Evolutionary conservation across 169 alveolate species (phyloP), one percentile per base, ranked within the genome.

Genomic region (Plasmodium yoelii): DNA sequence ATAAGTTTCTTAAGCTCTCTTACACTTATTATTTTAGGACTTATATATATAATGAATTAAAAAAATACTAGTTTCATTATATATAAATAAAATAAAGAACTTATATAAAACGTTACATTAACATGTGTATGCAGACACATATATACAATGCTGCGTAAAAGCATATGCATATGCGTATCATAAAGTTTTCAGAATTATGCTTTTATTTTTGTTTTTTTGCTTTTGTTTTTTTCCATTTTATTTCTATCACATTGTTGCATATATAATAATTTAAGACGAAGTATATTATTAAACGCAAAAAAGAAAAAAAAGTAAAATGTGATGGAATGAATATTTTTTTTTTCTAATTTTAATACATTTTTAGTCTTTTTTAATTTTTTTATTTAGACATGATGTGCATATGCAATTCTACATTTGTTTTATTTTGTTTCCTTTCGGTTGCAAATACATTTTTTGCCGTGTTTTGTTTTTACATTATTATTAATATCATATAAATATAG

Each of bases 221-320:
- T 12, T 51, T 12, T 61, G 19, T 24, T 61, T 61, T 22, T 61
- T 61, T 13, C 70, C 10, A n/a, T 26, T 61, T 61, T 61, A 47
- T 69, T 12, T 39, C 18, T 77, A 22, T 22, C 44, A 13, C 26
- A 34, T 46, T 13, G 12, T 77, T 19, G 24, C 61, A 65, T 68
- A 53, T 46, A 65, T 18, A 73, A 24, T 18, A 61, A 47, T 59
- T 34, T 0, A 34, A 68, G 49, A 26, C 19, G 53, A 49, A 63
- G 61, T 6, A 46, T 24, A n/a, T 24, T 53, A 7, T 57, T 57
- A 28, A 68, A 65, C 22, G 87, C 73, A 18, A 88, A 22, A 42
- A 91, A 86, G 0, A 67, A 42, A 53, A 91, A 74, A 22, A 91
- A 91, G 6, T 80, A 92, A 42, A 91, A 91, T 53, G 60, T 87